phyloP scores from a whole-genome alignment of 2,329 filamentous ascomycete species.

The Zymoseptoria crescenta region DNA sequence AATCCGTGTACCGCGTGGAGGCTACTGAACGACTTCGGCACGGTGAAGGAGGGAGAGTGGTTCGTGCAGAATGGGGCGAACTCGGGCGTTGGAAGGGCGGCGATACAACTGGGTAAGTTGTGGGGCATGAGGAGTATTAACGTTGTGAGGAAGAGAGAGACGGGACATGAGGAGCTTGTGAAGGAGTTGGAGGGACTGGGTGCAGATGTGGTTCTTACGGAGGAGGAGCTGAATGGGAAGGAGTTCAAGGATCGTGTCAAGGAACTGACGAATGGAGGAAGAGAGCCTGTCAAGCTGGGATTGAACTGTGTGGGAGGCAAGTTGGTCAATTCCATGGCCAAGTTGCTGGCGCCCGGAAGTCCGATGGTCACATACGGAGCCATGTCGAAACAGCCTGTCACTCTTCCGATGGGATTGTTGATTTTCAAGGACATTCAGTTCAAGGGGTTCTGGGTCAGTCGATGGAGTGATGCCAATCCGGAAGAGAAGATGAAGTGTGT shows the following conservation, averaged over 20 bases:
- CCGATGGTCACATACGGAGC: slow-evolving; percentile 90
- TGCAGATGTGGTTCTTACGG: slow-evolving; percentile 55
- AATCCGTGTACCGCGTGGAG: slow-evolving; percentile 94
- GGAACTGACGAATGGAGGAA: slow-evolving; percentile 62
- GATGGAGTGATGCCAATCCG: slow-evolving; percentile 72
- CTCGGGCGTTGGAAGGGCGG: slow-evolving; percentile 81
- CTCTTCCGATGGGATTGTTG: slow-evolving; percentile 70
- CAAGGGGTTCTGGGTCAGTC: slow-evolving; percentile 89
- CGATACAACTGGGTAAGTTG: slow-evolving; percentile 74
- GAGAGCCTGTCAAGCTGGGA: slow-evolving; percentile 65
- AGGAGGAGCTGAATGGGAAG: slow-evolving; percentile 51
- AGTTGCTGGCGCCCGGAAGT: slow-evolving; percentile 57
- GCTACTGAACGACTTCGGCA: slow-evolving; percentile 75
- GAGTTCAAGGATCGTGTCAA: slow-evolving; percentile 56
- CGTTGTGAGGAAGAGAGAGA: slow-evolving; percentile 66
- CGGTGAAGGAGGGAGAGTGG: slow-evolving; percentile 70
- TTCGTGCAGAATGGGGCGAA: slow-evolving; percentile 97
- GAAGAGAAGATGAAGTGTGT: slow-evolving; percentile 70
- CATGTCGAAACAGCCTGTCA: slow-evolving; percentile 83
- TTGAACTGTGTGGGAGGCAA: slow-evolving; percentile 94
- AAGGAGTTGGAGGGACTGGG: slow-evolving; percentile 54
- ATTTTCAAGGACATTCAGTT: slow-evolving; percentile 92
- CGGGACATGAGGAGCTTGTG: slow-evolving; percentile 58
- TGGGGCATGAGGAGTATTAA: slow-evolving; percentile 93
- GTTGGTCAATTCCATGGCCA: slow-evolving; percentile 68